phyloP scores from a whole-genome alignment of 495 filamentous ascomycete genomes.

The Tuber melanosporum region DNA sequence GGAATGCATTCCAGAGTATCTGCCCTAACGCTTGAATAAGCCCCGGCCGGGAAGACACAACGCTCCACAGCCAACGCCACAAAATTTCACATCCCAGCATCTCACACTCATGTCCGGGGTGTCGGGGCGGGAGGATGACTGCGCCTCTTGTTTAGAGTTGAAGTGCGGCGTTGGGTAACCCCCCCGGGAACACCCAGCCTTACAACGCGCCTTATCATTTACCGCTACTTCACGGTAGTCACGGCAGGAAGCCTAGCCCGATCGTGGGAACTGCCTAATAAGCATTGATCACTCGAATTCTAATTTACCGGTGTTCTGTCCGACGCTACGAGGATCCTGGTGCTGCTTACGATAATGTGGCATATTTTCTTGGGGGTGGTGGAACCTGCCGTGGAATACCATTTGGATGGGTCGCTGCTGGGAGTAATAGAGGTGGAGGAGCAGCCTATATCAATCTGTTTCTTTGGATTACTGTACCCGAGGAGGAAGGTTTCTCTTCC shows the following conservation, averaged over 20 bases:
- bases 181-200: neutral
- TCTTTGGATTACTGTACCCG: neutral
- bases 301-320: neutral
- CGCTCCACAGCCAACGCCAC: neutral
- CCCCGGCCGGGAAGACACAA: neutral
- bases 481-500: neutral
- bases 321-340: neutral
- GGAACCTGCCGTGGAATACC: neutral
- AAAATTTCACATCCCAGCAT: neutral
- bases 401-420: neutral
- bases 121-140: neutral
- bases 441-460: neutral
- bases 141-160: neutral
- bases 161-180: neutral
- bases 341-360: neutral
- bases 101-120: neutral
- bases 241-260: neutral
- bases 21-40: neutral
- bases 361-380: neutral
- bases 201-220: neutral
- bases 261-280: neutral
- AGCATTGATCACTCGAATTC: neutral
- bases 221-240: neutral
- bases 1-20: neutral
- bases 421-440: neutral